Evolutionary conservation across 257 asterid species (phyloP).

Genomic region (Nicotiana paniculata): DNA sequence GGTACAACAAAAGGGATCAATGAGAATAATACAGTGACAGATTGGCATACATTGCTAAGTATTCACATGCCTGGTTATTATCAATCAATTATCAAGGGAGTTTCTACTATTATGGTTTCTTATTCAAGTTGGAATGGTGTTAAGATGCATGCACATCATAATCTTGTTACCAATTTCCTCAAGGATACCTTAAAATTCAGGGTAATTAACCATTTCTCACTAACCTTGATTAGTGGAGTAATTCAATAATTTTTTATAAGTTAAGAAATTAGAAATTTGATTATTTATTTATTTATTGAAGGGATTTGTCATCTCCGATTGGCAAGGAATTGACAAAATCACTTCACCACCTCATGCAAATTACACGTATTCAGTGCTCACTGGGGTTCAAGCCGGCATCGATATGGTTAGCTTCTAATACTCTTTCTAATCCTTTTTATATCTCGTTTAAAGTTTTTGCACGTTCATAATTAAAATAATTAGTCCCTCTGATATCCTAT

Average conservation of each 20-base stretch:
- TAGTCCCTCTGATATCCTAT: too few species aligned
- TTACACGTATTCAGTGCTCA: constrained; percentile 26
- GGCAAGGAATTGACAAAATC: constrained; percentile 40
- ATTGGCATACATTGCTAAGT: constrained; percentile 34
- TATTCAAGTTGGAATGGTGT: constrained; percentile 42
- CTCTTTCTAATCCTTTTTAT: neutral
- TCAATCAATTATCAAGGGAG: constrained; percentile 33
- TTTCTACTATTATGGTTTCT: constrained; percentile 45
- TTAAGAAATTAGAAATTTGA: too few species aligned
- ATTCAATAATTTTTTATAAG: too few species aligned
- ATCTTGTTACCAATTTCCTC: constrained; percentile 37
- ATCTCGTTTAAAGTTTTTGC: neutral
- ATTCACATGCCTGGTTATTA: constrained; percentile 47
- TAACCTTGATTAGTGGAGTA: too few species aligned
- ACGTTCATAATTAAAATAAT: too few species aligned
- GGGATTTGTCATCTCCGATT: constrained; percentile 50
- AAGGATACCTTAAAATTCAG: constrained; percentile 33
- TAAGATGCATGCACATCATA: constrained; percentile 37
- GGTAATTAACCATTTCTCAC: constrained; percentile 9
- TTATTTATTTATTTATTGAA: neutral
- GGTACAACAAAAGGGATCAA: constrained; percentile 39
- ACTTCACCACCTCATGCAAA: constrained; percentile 25
- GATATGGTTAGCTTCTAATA: constrained; percentile 31
- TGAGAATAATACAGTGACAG: constrained; percentile 27
- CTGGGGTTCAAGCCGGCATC: constrained; percentile 36